These are phyloP conservation scores for Parasitella parasitica DNA, from an alignment of 371 early-diverging fungal genomes.

Conservation along the genomic window DNA sequence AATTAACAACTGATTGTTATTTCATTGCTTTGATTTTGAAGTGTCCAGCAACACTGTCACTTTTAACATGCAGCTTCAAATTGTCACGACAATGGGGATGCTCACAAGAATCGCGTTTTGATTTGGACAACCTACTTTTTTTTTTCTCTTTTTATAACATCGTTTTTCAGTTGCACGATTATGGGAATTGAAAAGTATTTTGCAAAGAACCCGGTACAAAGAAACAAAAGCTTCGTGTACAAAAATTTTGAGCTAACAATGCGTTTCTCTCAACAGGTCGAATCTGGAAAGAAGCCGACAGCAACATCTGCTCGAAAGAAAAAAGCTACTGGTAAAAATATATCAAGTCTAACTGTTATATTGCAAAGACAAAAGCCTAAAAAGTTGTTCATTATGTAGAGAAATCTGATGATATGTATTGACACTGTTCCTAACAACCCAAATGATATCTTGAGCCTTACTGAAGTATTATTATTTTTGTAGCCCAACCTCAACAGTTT, in stretches of 20 bases:
- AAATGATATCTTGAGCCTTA: background rate
- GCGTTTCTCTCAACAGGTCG: background rate
- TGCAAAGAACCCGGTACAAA: background rate
- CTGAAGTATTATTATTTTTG: background rate
- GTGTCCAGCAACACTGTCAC: too few relatives aligned
- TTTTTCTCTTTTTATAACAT: too few relatives aligned
- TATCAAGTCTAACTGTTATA: background rate
- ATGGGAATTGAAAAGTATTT: constrained; percentile 16
- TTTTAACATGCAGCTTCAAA: too few relatives aligned
- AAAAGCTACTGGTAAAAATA: constrained; percentile 1
- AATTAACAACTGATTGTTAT: too few relatives aligned
- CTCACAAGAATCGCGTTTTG: too few relatives aligned
- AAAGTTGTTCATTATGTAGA: background rate
- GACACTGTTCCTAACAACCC: background rate
- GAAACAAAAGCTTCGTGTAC: background rate
- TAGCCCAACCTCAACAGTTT: background rate
- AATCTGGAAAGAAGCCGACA: background rate
- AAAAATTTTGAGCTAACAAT: background rate
- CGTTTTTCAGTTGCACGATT: background rate
- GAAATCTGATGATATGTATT: background rate
- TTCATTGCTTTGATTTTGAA: too few relatives aligned
- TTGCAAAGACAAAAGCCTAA: background rate
- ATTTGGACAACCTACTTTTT: too few relatives aligned
- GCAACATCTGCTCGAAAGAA: background rate
- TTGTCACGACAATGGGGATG: too few relatives aligned